Base-by-base conservation (phyloP, 768 basidiomycete genomes). In the Coprinopsis sp. region DNA sequence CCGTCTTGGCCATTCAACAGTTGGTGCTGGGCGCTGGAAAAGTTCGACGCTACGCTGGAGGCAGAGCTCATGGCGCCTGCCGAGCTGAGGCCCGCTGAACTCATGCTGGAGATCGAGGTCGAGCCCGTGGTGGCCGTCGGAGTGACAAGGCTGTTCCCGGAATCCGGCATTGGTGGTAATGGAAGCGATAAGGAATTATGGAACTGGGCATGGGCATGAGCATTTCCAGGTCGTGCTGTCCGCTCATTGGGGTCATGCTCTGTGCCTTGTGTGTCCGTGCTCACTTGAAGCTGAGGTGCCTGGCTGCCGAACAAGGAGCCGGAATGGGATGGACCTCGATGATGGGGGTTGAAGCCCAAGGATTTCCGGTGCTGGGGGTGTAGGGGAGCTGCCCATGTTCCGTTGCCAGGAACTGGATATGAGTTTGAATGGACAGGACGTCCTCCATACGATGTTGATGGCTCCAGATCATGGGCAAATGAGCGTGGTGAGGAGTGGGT, bases 151-250 rank as follows among this genome's bases (percentile, higher is more conserved):
- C 34, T 21, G 51, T 33, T 33, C 24, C 47, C 51, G 12, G 40
- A 27, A 12, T 31, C 51, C 16, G 47, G 47, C 24, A 28, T 43
- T 13, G 58, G 51, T 2, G 45, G 37, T 28, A 51, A 46, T 14
- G 47, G 37, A 30, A 47, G 37, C 25, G 40, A 46, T 22, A 54
- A 50, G 37, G 61, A 57, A 13, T 56, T 42, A 52, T 75, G 74
- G 54, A 76, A 76, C 44, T 65, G 66, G 0, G 61, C 59, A 51
- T 76, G 76, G 25, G 59, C 46, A 54, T 76, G 69, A 0, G 76
- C 73, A 53, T 78, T 74, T 3, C 68, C 60, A 1, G 76, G 76
- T 7, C 73, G 63, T 11, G 76, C 75, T 7, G 76, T 78, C 44
- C 65, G 64, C 49, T 78, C 75, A 47, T 71, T 71, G 3, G 67